A percentile compares a stretch with the other conserved stretches of the same genome.
Evolutionary conservation across 495 filamentous ascomycete species (phyloP).

Genomic region (Trichoderma parareesei): DNA sequence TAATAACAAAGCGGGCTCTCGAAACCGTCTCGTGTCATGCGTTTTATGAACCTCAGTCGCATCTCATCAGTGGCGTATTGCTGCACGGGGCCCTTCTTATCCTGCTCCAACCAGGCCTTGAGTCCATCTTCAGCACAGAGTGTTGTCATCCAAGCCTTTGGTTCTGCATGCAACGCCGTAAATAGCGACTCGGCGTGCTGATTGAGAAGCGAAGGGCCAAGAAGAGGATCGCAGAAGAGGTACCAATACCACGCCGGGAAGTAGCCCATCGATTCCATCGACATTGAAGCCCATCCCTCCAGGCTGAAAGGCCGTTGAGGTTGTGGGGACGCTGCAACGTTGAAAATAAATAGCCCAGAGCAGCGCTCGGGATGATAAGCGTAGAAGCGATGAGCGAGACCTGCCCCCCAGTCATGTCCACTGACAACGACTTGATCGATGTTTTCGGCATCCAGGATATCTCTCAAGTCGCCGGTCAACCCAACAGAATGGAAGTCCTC

Average conservation of each 20-base stretch:
- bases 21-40: neutral
- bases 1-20: neutral
- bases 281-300: neutral
- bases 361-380: neutral
- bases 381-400: neutral
- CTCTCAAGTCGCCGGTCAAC: neutral
- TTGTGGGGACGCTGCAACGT: neutral
- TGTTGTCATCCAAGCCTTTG: neutral
- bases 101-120: neutral
- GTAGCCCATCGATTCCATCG: neutral
- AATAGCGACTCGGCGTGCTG: neutral
- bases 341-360: neutral
- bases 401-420: neutral
- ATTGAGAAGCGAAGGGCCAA: neutral
- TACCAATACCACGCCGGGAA: neutral
- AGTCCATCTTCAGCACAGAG: neutral
- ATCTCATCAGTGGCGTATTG: neutral
- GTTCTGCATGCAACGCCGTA: neutral
- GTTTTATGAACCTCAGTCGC: neutral
- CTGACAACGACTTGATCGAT: neutral
- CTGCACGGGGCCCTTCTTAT: neutral
- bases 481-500: neutral
- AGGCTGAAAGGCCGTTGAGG: neutral
- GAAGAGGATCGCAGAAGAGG: neutral
- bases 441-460: neutral